Conservation (phyloP, 257 asterid species). For the Linderniella brevidens region DNA sequence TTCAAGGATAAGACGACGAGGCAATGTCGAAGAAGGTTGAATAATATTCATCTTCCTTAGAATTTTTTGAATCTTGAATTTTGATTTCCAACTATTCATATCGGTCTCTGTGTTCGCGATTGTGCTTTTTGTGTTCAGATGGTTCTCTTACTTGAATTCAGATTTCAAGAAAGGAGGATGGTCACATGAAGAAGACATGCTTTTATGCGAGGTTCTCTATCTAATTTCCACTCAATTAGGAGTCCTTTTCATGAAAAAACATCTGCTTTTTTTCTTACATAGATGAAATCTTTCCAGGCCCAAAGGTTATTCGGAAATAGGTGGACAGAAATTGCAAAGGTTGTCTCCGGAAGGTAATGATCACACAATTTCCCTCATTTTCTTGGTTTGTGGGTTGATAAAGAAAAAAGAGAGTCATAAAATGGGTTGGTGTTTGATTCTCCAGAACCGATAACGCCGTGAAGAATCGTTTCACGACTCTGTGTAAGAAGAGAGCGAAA, state of each 20-base stretch:
- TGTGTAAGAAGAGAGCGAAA: conserved; percentile 91
- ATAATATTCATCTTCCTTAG: neutral
- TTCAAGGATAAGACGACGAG: conserved; percentile 93
- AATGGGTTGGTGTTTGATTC: conserved; percentile 1
- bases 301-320: conserved; percentile 89
- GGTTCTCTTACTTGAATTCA: conserved; percentile 97
- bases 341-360: conserved; percentile 95
- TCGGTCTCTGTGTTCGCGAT: neutral
- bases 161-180: conserved; percentile 99
- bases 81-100: neutral
- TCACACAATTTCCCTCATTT: neutral
- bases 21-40: conserved; percentile 94
- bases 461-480: conserved; percentile 92
- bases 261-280: conserved; percentile 13
- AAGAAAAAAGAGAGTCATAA: neutral
- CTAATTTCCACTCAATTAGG: neutral
- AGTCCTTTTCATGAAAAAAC: conserved; percentile 2
- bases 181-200: conserved; percentile 98
- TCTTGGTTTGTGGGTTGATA: neutral
- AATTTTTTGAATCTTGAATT: neutral
- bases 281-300: conserved; percentile 42
- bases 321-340: conserved; percentile 99
- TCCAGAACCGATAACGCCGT: conserved; percentile 97
- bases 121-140: conserved; percentile 40
- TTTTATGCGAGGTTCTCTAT: conserved; percentile 69